Base-by-base conservation (phyloP, 139 green algal genomes). In the Ettlia oleoabundans region DNA sequence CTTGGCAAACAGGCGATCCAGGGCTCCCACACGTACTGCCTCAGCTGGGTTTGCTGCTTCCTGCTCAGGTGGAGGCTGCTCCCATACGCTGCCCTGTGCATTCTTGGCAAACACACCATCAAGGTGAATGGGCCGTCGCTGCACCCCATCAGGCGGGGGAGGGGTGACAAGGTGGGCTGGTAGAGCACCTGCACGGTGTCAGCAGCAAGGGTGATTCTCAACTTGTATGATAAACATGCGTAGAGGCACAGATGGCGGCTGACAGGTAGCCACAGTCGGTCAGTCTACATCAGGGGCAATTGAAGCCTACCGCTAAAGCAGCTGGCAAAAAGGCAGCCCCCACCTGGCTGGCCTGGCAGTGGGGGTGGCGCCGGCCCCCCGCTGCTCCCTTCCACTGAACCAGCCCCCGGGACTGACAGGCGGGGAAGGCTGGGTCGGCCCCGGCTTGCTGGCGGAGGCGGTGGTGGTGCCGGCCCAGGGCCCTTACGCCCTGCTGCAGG, bases 1-100 rank as follows among this genome's bases (percentile, higher is more conserved):
- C 42, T 66, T 52, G 24, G 77, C 63, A 65, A 82, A 82, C 63
- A 82, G 42, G 19, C 61, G n/a, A 63, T 82, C 77, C 30, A 82
- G 64, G 2, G 77, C 77, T 21, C 41, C 42, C 43, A 82, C 61
- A 3, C 47, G n/a, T 4, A 75, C 42, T 32, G 65, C 61, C 47
- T 51, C 61, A 18, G 76, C 73, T 24, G 53, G 52, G 53, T 51
- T 24, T 2, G 52, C 73, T 1, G 51, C 33, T 18, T 21, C 43
- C 35, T 78, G 32, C 47, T 80, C 18, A 51, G 15, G n/a, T 1
- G 73, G 73, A 51, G 73, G 43, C 73, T 38, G 28, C 73, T 80
- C 73, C 73, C 77, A 82, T 41, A 82, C 8, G 77, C 77, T 82
- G 32, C 77, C 77, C 6, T 32, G n/a, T 1, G 65, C 43, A 5